phyloP scores from a whole-genome alignment of 495 filamentous ascomycete species.

The Cryomyces antarcticus region DNA sequence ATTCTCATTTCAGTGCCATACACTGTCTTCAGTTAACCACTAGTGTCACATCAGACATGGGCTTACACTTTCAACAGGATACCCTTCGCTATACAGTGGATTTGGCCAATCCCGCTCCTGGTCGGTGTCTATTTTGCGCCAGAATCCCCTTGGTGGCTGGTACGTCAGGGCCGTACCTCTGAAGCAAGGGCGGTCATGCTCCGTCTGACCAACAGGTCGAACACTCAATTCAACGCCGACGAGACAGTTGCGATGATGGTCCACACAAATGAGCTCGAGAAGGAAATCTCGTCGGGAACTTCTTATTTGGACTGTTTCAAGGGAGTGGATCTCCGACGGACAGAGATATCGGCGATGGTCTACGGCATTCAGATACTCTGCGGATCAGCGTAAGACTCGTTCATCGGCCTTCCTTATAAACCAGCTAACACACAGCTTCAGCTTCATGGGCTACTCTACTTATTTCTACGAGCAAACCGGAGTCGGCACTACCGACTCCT shows the following conservation, averaged over 20 bases:
- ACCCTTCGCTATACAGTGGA: conserved; percentile 12
- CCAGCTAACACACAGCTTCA: not conserved
- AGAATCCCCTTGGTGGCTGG: conserved; percentile 6
- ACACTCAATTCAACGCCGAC: not conserved
- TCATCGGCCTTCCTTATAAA: not conserved
- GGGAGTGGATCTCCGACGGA: conserved; percentile 6
- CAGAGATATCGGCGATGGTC: conserved; percentile 3
- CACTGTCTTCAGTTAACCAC: too few relatives aligned
- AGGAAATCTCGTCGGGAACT: not conserved
- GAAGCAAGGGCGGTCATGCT: conserved; percentile 1
- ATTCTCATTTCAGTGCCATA: too few relatives aligned
- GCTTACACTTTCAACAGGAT: not conserved
- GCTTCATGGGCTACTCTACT: conserved; percentile 1
- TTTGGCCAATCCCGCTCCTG: conserved; percentile 6
- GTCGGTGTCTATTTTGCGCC: conserved; percentile 4
- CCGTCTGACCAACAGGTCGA: conserved; percentile 6
- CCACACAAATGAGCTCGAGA: conserved; percentile 6
- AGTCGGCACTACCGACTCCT: not conserved
- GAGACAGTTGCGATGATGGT: conserved; percentile 3
- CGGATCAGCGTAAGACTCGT: not conserved
- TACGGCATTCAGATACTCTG: conserved; percentile 4
- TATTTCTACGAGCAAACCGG: conserved; percentile 2
- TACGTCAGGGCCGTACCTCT: conserved; percentile 3
- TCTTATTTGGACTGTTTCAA: conserved; percentile 5
- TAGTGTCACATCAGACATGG: too few relatives aligned